These are phyloP conservation scores for Nissolia schottii DNA, from an alignment of 306 rosid species.

Conservation along the genomic window DNA sequence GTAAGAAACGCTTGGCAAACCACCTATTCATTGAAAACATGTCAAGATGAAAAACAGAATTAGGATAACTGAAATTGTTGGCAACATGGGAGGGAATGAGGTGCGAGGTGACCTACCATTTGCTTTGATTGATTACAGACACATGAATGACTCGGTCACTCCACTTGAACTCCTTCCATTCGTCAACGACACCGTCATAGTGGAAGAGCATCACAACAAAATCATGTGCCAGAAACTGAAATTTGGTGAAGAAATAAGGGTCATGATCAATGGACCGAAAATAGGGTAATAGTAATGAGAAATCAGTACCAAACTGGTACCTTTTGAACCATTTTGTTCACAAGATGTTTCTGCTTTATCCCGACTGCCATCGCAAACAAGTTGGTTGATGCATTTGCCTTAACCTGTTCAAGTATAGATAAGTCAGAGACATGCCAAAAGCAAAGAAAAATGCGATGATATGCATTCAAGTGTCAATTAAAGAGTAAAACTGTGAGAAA, in stretches of 20 bases:
- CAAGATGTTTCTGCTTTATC: conserved; percentile 70
- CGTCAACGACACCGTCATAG: conserved; percentile 66
- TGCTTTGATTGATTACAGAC: conserved; percentile 61
- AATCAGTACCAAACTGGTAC: conserved; percentile 26
- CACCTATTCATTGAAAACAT: conserved; percentile 60
- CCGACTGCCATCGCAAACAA: conserved; percentile 77
- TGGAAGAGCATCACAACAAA: conserved; percentile 85
- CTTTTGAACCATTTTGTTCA: conserved; percentile 75
- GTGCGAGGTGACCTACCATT: conserved; percentile 53
- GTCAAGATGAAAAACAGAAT: neutral
- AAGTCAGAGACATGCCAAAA: conserved; percentile 19
- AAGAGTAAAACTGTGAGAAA: neutral
- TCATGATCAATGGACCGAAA: conserved; percentile 6
- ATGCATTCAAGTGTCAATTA: neutral
- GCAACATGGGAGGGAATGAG: neutral
- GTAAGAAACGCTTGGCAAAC: conserved; percentile 97
- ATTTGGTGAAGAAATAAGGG: neutral
- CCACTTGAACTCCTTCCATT: conserved; percentile 72
- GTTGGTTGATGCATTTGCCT: conserved; percentile 30
- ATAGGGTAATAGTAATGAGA: neutral
- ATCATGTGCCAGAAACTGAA: conserved; percentile 66
- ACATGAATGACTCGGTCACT: conserved; percentile 57
- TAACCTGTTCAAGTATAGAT: conserved; percentile 28
- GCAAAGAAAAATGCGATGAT: neutral
- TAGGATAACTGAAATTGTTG: neutral